Evolutionary conservation across 345 rosid genomes (phyloP).

Genomic region (Syzygium aromaticum): DNA sequence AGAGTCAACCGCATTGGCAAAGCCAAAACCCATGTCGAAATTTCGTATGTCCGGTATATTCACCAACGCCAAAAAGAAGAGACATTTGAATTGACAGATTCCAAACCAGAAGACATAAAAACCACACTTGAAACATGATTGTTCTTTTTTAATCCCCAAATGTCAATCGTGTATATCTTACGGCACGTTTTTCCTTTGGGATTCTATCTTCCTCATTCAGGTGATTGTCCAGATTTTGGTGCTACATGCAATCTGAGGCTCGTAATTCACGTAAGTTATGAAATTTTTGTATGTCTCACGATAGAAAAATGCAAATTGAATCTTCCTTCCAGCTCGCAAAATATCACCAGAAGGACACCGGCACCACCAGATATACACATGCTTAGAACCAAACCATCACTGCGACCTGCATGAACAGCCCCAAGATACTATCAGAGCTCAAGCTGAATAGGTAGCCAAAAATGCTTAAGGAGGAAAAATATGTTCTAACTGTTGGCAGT

Average conservation of each 20-base stretch:
- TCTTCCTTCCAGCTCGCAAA: background rate
- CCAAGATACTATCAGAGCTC: background rate
- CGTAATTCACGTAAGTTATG: background rate
- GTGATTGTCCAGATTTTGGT: background rate
- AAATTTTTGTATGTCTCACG: background rate
- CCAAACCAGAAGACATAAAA: background rate
- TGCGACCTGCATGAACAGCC: background rate
- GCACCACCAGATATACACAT: background rate
- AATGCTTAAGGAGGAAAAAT: background rate
- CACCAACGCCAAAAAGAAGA: background rate
- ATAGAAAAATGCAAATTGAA: background rate
- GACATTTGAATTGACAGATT: background rate
- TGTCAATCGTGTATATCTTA: background rate
- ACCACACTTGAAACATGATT: background rate
- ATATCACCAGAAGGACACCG: background rate
- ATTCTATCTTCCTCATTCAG: background rate
- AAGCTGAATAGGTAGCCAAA: background rate
- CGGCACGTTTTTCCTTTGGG: background rate
- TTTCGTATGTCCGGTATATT: background rate
- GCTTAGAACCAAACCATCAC: background rate
- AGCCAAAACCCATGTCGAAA: background rate
- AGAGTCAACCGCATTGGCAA: background rate
- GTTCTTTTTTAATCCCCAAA: background rate
- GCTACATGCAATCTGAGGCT: background rate
- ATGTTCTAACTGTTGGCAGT: background rate